Evolutionary conservation across 106 monocot genomes (phyloP).

Genomic region (Dioscorea zingiberensis): DNA sequence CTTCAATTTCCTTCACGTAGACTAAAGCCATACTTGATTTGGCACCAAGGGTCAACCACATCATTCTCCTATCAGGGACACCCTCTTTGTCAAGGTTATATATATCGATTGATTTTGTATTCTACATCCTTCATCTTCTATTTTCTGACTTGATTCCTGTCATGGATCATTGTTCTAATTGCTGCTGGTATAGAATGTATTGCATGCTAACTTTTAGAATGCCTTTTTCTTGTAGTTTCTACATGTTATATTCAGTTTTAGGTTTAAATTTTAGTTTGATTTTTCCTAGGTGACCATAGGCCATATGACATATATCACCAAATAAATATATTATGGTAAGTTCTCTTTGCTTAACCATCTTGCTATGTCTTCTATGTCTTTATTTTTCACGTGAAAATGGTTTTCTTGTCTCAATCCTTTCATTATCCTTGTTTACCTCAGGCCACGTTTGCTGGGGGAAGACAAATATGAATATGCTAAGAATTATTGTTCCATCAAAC

Average conservation of each 20-base stretch:
- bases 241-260: not conserved
- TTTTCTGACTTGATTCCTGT: not conserved
- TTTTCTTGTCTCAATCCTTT: not conserved
- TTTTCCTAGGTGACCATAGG: conserved; percentile 64
- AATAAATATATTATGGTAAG: conserved; percentile 88
- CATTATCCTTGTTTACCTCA: conserved; percentile 16
- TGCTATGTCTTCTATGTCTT: not conserved
- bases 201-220: too few relatives aligned
- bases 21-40: conserved; percentile 69
- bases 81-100: conserved; percentile 95
- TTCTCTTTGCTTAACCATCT: not conserved
- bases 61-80: conserved; percentile 93
- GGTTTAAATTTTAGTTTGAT: conserved; percentile 15
- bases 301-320: conserved; percentile 98
- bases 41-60: conserved; percentile 45
- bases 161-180: too few relatives aligned
- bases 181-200: too few relatives aligned
- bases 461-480: conserved; percentile 97
- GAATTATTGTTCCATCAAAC: conserved; percentile 61
- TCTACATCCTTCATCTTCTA: not conserved
- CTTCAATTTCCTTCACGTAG: conserved; percentile 9
- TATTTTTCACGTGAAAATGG: not conserved
- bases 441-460: conserved; percentile 83
- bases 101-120: not conserved
- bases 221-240: not conserved